Conservation (phyloP, 352 stramenopile species). For the Globisporangium viniferum region DNA sequence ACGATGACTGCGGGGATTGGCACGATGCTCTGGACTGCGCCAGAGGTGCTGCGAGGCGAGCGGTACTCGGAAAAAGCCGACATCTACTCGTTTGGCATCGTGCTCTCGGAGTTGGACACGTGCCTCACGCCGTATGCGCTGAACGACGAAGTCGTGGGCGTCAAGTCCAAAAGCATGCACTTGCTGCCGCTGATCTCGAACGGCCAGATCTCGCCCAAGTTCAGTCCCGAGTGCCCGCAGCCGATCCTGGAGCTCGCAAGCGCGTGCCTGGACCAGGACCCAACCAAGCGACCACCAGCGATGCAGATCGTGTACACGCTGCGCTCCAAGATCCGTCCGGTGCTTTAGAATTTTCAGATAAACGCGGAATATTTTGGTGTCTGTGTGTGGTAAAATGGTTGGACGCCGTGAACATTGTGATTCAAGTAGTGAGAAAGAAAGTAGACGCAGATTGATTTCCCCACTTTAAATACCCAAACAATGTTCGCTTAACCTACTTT, state of each 20-base stretch:
- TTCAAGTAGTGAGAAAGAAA: neutral
- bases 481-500: neutral
- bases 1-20: slow-evolving; percentile 39
- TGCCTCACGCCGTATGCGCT: slow-evolving; percentile 30
- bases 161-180: slow-evolving; percentile 24
- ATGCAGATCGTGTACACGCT: slow-evolving; percentile 48
- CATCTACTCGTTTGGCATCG: slow-evolving; percentile 35
- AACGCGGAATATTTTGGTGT: neutral
- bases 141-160: slow-evolving; percentile 14
- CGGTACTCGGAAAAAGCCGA: slow-evolving; percentile 37
- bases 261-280: slow-evolving; percentile 36
- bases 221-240: slow-evolving; percentile 35
- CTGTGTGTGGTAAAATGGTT: neutral
- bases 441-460: neutral
- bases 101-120: slow-evolving; percentile 33
- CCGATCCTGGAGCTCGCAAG: slow-evolving; percentile 32
- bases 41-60: slow-evolving; percentile 45
- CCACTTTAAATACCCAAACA: neutral
- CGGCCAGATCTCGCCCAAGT: slow-evolving; percentile 28
- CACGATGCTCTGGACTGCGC: slow-evolving; percentile 44
- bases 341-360: slow-evolving; percentile 18
- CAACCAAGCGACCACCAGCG: slow-evolving; percentile 34
- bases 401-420: neutral
- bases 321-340: slow-evolving; percentile 39
- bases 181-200: slow-evolving; percentile 31